Evolutionary conservation across 148 eudicot species (phyloP).

Genomic region (Chenopodium quinoa): DNA sequence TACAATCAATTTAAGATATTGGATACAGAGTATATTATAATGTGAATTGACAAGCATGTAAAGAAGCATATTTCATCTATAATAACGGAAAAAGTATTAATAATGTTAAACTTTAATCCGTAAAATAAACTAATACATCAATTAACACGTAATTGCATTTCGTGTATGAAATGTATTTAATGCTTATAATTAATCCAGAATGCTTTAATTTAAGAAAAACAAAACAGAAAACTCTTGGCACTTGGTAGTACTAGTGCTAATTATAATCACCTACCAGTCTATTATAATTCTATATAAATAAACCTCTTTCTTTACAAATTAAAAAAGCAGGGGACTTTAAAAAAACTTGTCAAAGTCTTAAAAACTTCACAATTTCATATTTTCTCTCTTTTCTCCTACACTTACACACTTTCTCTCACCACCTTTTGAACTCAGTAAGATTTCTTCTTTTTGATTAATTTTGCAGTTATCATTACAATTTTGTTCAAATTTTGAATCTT

Average conservation of each 20-base stretch:
- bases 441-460: constrained; percentile 4
- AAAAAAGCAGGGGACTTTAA: background rate
- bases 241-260: background rate
- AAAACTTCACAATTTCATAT: background rate
- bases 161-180: too few species aligned
- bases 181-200: too few species aligned
- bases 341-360: background rate
- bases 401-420: background rate
- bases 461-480: background rate
- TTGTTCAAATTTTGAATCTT: background rate
- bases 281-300: background rate
- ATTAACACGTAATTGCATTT: too few species aligned
- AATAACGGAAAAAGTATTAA: too few species aligned
- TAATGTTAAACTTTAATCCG: too few species aligned
- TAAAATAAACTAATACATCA: too few species aligned
- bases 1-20: too few species aligned
- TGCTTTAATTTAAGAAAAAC: too few species aligned
- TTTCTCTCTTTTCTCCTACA: background rate
- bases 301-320: background rate
- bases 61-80: too few species aligned
- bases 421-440: constrained; percentile 15
- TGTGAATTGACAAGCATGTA: too few species aligned
- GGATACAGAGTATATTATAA: too few species aligned
- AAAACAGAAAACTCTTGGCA: constrained; percentile 16
- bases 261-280: constrained; percentile 11